Conservation (phyloP, 1,139 yeast genomes). For the Saccharomyces hybrid region DNA sequence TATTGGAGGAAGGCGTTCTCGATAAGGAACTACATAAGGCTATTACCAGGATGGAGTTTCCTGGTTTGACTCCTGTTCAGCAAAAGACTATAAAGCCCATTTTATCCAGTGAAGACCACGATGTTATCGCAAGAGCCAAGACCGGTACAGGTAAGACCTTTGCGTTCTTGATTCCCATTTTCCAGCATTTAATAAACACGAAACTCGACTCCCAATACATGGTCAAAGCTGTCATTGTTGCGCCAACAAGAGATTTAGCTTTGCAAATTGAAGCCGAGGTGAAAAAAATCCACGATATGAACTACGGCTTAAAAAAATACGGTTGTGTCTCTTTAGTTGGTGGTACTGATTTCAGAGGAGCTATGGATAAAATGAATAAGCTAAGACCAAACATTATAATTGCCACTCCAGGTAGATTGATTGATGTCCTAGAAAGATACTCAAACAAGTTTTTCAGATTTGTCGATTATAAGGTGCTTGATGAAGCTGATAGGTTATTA, state of each 20-base stretch:
- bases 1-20: constrained; percentile 23
- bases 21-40: constrained; percentile 30
- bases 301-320: constrained; percentile 31
- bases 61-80: constrained; percentile 69
- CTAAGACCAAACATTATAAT: constrained; percentile 52
- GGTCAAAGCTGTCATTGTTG: constrained; percentile 60
- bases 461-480: constrained; percentile 63
- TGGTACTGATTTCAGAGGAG: constrained; percentile 39
- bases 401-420: constrained; percentile 86
- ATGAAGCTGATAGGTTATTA: constrained; percentile 80
- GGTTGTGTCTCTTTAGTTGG: constrained; percentile 42
- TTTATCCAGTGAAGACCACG: constrained; percentile 44
- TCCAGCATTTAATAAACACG: constrained; percentile 46
- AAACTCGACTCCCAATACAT: constrained; percentile 17
- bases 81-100: constrained; percentile 63
- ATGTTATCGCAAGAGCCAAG: constrained; percentile 80
- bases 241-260: constrained; percentile 92
- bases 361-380: constrained; percentile 31
- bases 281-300: constrained; percentile 36
- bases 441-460: constrained; percentile 45
- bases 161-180: constrained; percentile 75
- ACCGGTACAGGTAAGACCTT: constrained; percentile 95
- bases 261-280: constrained; percentile 70
- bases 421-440: constrained; percentile 48
- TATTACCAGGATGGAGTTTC: constrained; percentile 38